Base-by-base conservation (phyloP, 805 yeast genomes). In the Kodamaea restingae region DNA sequence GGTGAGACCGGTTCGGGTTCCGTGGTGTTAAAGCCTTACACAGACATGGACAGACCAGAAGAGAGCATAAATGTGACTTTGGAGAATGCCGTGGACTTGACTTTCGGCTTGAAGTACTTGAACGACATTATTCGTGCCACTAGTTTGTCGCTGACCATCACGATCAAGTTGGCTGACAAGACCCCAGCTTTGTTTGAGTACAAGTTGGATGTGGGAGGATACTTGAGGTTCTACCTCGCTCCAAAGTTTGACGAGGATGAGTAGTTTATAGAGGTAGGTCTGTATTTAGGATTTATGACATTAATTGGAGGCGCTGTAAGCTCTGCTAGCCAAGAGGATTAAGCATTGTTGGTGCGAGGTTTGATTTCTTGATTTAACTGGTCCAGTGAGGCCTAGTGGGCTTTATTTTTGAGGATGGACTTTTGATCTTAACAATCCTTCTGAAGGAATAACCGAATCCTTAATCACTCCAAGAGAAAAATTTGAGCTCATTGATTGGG, bases 171-270 rank as follows among this genome's bases (percentile, higher is more conserved):
- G 56, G 85, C 95, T 14, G 91, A 84, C 55, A 88, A 85, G 59
- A 81, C 93, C 11, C 98, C 98, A 24, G 95, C 97, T 30, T 70
- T 88, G 61, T 88, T 93, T 58, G 97, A 91, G 69, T 93, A 83
- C 70, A 84, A 83, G 65, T 73, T 93, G 58, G 81, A 88, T 46
- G 71, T 63, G 22, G 84, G 91, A 63, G 98, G 98, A 39, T 86
- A 87, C 66, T 73, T 93, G 62, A 83, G 96, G 62, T 93, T 85
- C 78, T 93, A 86, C 77, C 76, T 93, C 63, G 98, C 98, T 52
- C 98, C 98, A 44, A 91, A 93, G 75, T 88, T 93, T 61, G 96
- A 85, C 49, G 98, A 90, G 48, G 95, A 86, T 48, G 93, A 85
- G 22, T 20, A 20, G 22, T 6, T 8, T 5, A 20, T 20, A 8